phyloP scores from a whole-genome alignment of 371 early-diverging fungal genomes.

The Lichtheimia ramosa region DNA sequence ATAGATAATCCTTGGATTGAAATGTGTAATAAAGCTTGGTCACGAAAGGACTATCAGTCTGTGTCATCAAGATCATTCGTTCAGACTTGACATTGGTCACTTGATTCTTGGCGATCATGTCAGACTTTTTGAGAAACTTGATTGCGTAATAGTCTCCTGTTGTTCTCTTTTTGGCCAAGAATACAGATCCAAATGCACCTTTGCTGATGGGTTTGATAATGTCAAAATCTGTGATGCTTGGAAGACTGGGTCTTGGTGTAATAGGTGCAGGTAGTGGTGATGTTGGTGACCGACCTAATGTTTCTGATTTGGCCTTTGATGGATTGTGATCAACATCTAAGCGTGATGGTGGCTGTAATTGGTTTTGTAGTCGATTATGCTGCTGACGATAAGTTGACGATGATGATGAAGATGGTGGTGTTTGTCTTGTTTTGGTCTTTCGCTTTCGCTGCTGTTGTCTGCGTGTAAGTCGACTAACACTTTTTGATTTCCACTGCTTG shows the following conservation, averaged over 20 bases:
- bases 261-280: slow-evolving; percentile 50
- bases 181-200: slow-evolving; percentile 92
- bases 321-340: not conserved
- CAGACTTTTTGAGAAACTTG: slow-evolving; percentile 86
- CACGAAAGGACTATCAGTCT: slow-evolving; percentile 91
- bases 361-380: not conserved
- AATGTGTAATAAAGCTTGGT: slow-evolving; percentile 93
- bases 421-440: not conserved
- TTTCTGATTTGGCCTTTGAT: not conserved
- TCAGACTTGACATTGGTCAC: slow-evolving; percentile 91
- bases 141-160: slow-evolving; percentile 91
- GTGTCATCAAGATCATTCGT: slow-evolving; percentile 81
- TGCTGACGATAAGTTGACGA: not conserved
- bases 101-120: slow-evolving; percentile 92
- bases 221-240: slow-evolving; percentile 88
- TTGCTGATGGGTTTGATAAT: slow-evolving; percentile 92
- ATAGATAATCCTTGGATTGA: slow-evolving; percentile 89
- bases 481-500: slow-evolving; percentile 25
- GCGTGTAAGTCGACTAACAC: slow-evolving; percentile 3
- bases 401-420: not conserved
- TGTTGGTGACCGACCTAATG: slow-evolving; percentile 33
- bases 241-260: slow-evolving; percentile 49
- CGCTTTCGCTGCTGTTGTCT: not conserved
- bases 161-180: slow-evolving; percentile 80
- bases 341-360: slow-evolving; percentile 9